Evolutionary conservation across 805 yeast genomes (phyloP).

Genomic region (Candida insectalens): DNA sequence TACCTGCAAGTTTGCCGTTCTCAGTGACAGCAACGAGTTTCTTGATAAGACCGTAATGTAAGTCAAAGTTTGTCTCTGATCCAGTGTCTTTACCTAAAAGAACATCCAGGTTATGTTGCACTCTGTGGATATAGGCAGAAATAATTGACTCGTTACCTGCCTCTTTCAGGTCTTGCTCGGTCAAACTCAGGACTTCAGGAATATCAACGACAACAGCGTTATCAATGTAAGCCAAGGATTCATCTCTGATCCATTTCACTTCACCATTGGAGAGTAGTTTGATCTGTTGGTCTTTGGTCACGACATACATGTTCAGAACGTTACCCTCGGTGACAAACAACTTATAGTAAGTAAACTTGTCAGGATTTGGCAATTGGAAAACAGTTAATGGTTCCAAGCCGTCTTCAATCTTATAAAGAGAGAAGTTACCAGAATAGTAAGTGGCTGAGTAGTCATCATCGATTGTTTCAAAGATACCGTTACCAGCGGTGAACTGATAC

Average conservation of each 20-base stretch:
- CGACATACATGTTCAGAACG: constrained; percentile 7
- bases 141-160: constrained; percentile 14
- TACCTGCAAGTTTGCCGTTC: constrained; percentile 32
- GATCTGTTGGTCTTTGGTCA: constrained; percentile 8
- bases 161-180: constrained; percentile 23
- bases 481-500: background rate
- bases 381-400: constrained; percentile 3
- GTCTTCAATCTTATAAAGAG: constrained; percentile 14
- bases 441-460: constrained; percentile 3
- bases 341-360: constrained; percentile 9
- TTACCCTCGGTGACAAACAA: constrained; percentile 4
- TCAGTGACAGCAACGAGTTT: constrained; percentile 30
- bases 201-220: constrained; percentile 25
- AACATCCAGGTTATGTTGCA: constrained; percentile 18
- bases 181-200: constrained; percentile 10
- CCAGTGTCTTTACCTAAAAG: constrained; percentile 9
- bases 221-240: constrained; percentile 28
- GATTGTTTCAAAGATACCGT: constrained; percentile 1
- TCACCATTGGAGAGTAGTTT: constrained; percentile 15
- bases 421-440: constrained; percentile 4
- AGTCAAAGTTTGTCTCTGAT: constrained; percentile 9
- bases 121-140: constrained; percentile 24
- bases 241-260: constrained; percentile 34
- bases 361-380: constrained; percentile 10
- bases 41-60: constrained; percentile 38